Evolutionary conservation across 2,329 filamentous ascomycete genomes (phyloP).

Genomic region (Phaeosphaeriaceae sp.): DNA sequence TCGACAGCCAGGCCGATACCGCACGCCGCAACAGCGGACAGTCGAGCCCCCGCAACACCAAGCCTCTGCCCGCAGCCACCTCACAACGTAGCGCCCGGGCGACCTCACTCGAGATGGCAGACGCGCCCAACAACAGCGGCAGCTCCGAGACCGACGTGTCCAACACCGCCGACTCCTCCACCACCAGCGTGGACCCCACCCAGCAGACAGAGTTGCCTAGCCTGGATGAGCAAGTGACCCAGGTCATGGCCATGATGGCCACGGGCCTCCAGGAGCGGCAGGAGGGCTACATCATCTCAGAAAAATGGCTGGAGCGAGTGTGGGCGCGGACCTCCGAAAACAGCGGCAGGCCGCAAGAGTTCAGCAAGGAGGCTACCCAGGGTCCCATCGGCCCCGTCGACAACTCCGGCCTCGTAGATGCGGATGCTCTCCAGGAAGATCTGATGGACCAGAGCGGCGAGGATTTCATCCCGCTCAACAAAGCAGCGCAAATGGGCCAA

Average conservation of each 20-base stretch:
- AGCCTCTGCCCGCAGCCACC: constrained; percentile 26
- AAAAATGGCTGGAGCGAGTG: constrained; percentile 71
- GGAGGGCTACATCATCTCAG: constrained; percentile 78
- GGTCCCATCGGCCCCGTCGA: constrained; percentile 80
- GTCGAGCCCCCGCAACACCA: constrained; percentile 35
- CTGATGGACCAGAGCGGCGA: constrained; percentile 51
- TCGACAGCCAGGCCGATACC: constrained; percentile 28
- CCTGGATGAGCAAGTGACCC: constrained; percentile 73
- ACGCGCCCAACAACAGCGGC: constrained; percentile 35
- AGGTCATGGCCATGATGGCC: constrained; percentile 69
- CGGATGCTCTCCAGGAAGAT: constrained; percentile 26
- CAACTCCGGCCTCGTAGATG: constrained; percentile 74
- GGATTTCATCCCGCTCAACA: constrained; percentile 74
- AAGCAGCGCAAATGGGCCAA: constrained; percentile 67
- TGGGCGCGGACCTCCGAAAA: constrained; percentile 45
- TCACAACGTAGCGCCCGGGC: constrained; percentile 41
- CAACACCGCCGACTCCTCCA: constrained; percentile 29
- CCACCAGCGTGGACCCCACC: constrained; percentile 30
- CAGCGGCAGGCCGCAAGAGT: constrained; percentile 54
- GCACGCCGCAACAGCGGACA: constrained; percentile 31
- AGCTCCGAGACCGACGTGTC: constrained; percentile 29
- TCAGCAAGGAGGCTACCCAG: constrained; percentile 65
- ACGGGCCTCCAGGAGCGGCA: constrained; percentile 69
- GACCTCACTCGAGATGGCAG: constrained; percentile 55
- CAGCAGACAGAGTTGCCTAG: constrained; percentile 32